phyloP scores from a whole-genome alignment of 2,329 filamentous ascomycete genomes.

The Fusarium sterilihyphosum region DNA sequence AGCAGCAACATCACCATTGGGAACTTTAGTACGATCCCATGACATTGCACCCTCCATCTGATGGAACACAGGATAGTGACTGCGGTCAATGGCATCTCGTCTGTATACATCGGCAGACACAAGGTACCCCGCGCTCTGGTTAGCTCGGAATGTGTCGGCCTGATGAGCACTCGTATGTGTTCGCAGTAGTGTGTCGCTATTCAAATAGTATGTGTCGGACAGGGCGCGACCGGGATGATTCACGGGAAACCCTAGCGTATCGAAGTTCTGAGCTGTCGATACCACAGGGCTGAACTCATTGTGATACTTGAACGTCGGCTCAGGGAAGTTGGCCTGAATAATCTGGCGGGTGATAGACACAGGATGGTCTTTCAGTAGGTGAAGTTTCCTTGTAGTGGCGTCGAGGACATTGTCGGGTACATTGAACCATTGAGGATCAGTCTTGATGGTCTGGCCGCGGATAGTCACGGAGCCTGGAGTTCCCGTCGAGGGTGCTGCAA shows the following conservation, averaged over 20 bases:
- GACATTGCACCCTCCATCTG: conserved; percentile 97
- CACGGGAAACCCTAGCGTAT: conserved; percentile 89
- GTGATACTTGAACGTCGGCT: conserved; percentile 77
- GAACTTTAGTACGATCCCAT: conserved; percentile 78
- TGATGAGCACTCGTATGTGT: conserved; percentile 98
- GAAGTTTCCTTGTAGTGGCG: conserved; percentile 80
- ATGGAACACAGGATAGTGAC: conserved; percentile 96
- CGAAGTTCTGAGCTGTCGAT: conserved; percentile 88
- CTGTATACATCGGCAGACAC: conserved; percentile 96
- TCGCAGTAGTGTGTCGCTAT: conserved; percentile 81
- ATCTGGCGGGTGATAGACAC: conserved; percentile 90
- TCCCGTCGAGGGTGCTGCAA: conserved; percentile 37
- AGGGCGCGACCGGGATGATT: conserved; percentile 89
- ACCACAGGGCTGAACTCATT: conserved; percentile 86
- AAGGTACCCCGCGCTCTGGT: conserved; percentile 82
- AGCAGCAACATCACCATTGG: conserved; percentile 66
- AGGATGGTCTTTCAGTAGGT: conserved; percentile 90
- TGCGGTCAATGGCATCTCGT: conserved; percentile 92
- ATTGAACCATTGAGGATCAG: conserved; percentile 84
- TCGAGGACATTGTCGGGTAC: conserved; percentile 78
- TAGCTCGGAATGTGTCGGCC: conserved; percentile 78
- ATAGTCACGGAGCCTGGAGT: conserved; percentile 59
- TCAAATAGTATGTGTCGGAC: conserved; percentile 97
- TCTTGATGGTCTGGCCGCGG: conserved; percentile 65
- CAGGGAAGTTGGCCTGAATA: conserved; percentile 88